These are phyloP conservation scores for Fabrea salina DNA, from an alignment of 169 alveolate species.

Conservation along the genomic window DNA sequence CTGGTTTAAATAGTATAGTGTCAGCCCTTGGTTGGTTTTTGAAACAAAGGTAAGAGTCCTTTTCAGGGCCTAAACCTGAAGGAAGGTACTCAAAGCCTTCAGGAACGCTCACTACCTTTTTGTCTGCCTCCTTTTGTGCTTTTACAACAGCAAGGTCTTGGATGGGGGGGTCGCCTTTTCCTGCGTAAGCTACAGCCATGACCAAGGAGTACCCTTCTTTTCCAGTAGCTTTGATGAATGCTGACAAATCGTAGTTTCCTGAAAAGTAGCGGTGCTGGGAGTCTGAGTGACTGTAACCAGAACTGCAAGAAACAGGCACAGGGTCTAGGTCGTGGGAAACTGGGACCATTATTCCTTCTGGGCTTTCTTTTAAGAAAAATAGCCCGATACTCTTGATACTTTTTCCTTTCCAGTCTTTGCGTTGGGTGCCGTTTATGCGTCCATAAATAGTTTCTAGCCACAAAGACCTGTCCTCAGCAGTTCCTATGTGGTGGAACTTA, in stretches of 20 bases:
- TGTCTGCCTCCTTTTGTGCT: slow-evolving; percentile 16
- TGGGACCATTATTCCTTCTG: neutral
- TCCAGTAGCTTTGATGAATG: neutral
- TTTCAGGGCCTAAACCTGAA: slow-evolving; percentile 21
- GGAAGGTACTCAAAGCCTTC: neutral
- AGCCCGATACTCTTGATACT: neutral
- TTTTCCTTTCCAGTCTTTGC: neutral
- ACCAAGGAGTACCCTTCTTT: neutral
- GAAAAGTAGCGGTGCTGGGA: slow-evolving; percentile 9
- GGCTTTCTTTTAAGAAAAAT: neutral
- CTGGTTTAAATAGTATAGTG: neutral
- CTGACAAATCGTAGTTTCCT: slow-evolving; percentile 40
- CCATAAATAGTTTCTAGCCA: neutral
- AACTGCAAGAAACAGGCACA: neutral
- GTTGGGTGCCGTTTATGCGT: neutral
- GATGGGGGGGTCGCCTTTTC: slow-evolving; percentile 34
- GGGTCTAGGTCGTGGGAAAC: neutral
- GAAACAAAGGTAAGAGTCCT: slow-evolving; percentile 33
- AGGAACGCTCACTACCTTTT: slow-evolving; percentile 20
- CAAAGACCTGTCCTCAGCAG: neutral
- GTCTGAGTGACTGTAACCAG: neutral
- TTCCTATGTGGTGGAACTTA: neutral
- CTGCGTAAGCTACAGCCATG: neutral
- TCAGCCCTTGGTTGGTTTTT: neutral
- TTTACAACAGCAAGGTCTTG: slow-evolving; percentile 33